A percentile compares a stretch with the other conserved stretches of the same genome.
Conservation (phyloP, 768 basidiomycete species). For the Termitomyces sp. region DNA sequence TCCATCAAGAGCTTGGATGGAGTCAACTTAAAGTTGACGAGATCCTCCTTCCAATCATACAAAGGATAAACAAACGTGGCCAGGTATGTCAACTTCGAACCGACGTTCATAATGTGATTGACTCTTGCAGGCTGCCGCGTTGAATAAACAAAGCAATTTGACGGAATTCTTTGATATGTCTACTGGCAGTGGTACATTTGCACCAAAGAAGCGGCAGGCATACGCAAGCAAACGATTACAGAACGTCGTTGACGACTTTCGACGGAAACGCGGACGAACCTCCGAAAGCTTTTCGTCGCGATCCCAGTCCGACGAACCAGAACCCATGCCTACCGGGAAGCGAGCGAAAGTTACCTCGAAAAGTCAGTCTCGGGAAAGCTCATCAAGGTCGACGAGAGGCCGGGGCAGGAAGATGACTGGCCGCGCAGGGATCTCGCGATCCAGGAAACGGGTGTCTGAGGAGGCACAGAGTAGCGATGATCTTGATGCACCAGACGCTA, state of each 20-base stretch:
- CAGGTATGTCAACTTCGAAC: conserved; percentile 41
- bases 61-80: conserved; percentile 76
- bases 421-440: conserved; percentile 1
- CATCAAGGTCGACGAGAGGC: conserved; percentile 5
- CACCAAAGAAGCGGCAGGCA: conserved; percentile 74
- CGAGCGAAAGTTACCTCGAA: conserved; percentile 17
- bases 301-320: conserved; percentile 12
- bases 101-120: not conserved
- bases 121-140: conserved; percentile 41
- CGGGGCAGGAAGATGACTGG: conserved; percentile 6
- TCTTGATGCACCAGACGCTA: not conserved
- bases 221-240: conserved; percentile 81
- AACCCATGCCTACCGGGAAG: conserved; percentile 19
- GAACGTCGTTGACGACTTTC: conserved; percentile 77
- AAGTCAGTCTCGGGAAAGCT: conserved; percentile 6
- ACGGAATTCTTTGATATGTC: conserved; percentile 70
- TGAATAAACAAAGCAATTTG: conserved; percentile 76
- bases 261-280: conserved; percentile 45
- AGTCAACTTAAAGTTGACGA: conserved; percentile 80
- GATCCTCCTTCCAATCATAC: conserved; percentile 86
- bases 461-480: conserved; percentile 2
- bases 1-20: conserved; percentile 81
- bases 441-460: conserved; percentile 5
- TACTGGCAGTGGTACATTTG: conserved; percentile 61
- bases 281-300: conserved; percentile 16